Base-by-base conservation (phyloP, 495 filamentous ascomycete genomes). In the Penicillium salamii region DNA sequence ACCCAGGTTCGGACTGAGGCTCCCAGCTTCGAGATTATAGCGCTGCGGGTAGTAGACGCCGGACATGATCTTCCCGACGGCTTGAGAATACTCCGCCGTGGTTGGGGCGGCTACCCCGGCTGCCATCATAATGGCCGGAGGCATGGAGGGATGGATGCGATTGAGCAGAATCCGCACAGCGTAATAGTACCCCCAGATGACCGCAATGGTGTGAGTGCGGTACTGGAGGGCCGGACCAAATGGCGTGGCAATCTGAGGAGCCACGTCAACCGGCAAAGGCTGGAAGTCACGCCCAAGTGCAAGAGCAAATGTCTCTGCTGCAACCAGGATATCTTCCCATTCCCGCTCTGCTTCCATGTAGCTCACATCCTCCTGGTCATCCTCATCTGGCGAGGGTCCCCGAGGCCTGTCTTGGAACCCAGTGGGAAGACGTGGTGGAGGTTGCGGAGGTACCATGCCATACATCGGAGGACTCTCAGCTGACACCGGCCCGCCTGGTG, bases 191-290 rank as follows among this genome's bases (percentile, higher is more conserved):
- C 82, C 84, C 85, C 90, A 92, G 17, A 97, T 76, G 29, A 87
- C 85, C 12, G 86, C 87, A 55, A 97, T 93, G 18, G 83, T 84
- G 64, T 90, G 90, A 1, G 88, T 90, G 32, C 90, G 82, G 65
- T 92, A 97, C 58, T 88, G 83, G 3, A 90, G 73, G 2, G 91
- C 86, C 1, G 82, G 78, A 1, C 93, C 93, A 54, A 96, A 98
- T 1, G 95, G 90, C 23, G 88, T 82, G 5, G 70, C 58, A 20
- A 85, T 78, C 3, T 82, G 72, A 1, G 77, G 70, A 49, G 78
- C 74, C 53, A 83, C 80, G 40, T 96, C 91, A 5, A 84, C 67
- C 1, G 86, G 78, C n/a, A 97, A 70, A 13, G 90, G 84, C 50
- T 84, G 78, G 68, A 91, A 97, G 39, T 89, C 81, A 5, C 81